A percentile compares a stretch with the other conserved stretches of the same genome.
These are phyloP conservation scores for Wickerhamiella occidentalis DNA, from an alignment of 805 yeast species.

Conservation along the genomic window DNA sequence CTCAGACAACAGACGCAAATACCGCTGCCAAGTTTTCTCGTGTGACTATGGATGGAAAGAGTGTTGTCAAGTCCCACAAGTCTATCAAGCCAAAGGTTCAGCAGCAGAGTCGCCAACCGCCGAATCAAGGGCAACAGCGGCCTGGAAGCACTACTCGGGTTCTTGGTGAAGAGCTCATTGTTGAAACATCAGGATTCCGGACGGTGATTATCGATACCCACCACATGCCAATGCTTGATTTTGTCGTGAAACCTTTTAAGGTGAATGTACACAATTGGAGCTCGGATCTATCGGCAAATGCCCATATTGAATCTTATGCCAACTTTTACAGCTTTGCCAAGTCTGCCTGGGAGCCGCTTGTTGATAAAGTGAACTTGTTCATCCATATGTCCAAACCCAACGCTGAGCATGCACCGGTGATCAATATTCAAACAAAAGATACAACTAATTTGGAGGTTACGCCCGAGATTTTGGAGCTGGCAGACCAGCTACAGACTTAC, in stretches of 20 bases:
- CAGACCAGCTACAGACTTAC: conserved; percentile 54
- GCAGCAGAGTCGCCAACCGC: neutral
- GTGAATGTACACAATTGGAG: conserved; percentile 73
- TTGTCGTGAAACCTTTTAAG: conserved; percentile 58
- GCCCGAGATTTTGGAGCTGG: conserved; percentile 63
- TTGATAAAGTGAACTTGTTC: conserved; percentile 79
- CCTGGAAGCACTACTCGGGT: conserved; percentile 27
- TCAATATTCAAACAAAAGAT: conserved; percentile 66
- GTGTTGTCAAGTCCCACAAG: neutral
- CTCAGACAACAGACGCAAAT: neutral
- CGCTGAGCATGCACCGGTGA: conserved; percentile 36
- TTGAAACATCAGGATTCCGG: conserved; percentile 62
- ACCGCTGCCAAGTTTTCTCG: neutral
- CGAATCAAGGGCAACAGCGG: neutral
- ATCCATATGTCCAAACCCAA: conserved; percentile 45
- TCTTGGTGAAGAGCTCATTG: conserved; percentile 55
- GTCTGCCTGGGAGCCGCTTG: conserved; percentile 88
- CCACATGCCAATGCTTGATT: conserved; percentile 76
- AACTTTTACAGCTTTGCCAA: conserved; percentile 79
- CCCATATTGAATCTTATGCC: conserved; percentile 50
- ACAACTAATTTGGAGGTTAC: conserved; percentile 72
- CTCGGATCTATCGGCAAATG: conserved; percentile 59
- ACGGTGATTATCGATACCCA: conserved; percentile 82
- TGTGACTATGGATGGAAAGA: conserved; percentile 5
- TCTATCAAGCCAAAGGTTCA: neutral